Evolutionary conservation across 2,329 filamentous ascomycete species (phyloP).

Genomic region (Exophiala dermatitidis): DNA sequence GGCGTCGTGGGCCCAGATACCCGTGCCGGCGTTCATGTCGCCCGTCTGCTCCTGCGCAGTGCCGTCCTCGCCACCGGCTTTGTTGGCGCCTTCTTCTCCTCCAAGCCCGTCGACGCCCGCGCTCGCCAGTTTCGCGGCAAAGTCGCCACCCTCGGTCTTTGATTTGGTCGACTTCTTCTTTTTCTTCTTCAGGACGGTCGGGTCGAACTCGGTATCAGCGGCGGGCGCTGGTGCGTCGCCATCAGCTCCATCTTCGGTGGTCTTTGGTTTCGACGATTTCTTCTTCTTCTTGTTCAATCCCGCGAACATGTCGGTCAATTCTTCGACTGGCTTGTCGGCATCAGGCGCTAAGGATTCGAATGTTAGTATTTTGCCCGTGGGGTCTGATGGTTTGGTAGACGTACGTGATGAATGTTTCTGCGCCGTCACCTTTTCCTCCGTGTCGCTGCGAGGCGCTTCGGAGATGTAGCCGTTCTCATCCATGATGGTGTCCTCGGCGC

Average conservation of each 20-base stretch:
- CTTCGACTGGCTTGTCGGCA: slow-evolving; percentile 53
- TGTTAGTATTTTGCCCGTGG: slow-evolving; percentile 26
- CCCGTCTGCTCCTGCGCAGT: slow-evolving; percentile 45
- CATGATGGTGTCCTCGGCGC: slow-evolving; percentile 77
- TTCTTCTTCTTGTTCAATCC: slow-evolving; percentile 70
- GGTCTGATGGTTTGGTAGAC: slow-evolving; percentile 9
- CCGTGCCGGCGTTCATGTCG: slow-evolving; percentile 79
- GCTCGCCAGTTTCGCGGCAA: slow-evolving; percentile 59
- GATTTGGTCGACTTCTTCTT: slow-evolving; percentile 68
- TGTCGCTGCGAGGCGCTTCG: slow-evolving; percentile 52
- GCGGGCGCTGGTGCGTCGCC: slow-evolving; percentile 44
- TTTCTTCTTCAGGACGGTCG: slow-evolving; percentile 67
- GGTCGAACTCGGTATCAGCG: slow-evolving; percentile 59
- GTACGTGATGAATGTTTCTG: slow-evolving; percentile 56
- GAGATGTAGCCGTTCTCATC: slow-evolving; percentile 82
- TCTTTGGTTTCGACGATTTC: slow-evolving; percentile 47
- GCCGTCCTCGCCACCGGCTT: slow-evolving; percentile 35
- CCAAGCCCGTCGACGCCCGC: slow-evolving; percentile 51
- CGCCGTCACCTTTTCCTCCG: slow-evolving; percentile 72
- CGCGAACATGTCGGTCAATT: slow-evolving; percentile 61
- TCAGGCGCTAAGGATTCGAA: slow-evolving; percentile 29
- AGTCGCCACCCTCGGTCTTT: slow-evolving; percentile 56
- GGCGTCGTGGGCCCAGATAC: slow-evolving; percentile 81
- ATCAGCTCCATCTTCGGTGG: slow-evolving; percentile 47
- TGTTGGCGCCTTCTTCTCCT: slow-evolving; percentile 45